These are phyloP conservation scores for Solanum clarkiae DNA, from an alignment of 257 asterid genomes.

Conservation along the genomic window DNA sequence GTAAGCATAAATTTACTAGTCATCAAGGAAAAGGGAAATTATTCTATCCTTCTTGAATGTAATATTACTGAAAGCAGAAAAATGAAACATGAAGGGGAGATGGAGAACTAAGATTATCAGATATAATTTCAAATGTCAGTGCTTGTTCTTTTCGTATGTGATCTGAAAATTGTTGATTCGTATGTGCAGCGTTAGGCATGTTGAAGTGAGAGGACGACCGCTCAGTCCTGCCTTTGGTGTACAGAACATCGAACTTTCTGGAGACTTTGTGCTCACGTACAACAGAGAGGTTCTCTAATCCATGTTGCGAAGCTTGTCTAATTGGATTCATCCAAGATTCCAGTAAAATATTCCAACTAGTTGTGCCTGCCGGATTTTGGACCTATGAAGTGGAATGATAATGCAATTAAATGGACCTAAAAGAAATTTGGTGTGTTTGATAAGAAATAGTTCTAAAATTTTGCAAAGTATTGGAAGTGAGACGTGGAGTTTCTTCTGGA, in stretches of 20 bases:
- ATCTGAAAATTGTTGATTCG: not conserved
- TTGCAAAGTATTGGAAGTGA: not conserved
- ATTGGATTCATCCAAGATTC: not conserved
- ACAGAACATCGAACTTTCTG: constrained; percentile 24
- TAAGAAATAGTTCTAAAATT: not conserved
- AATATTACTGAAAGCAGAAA: not conserved
- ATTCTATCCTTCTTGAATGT: not conserved
- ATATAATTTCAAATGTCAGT: not conserved
- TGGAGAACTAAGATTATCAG: not conserved
- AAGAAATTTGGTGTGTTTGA: not conserved
- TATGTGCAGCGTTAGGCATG: constrained; percentile 49
- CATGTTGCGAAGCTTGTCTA: constrained; percentile 15
- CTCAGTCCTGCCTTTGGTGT: constrained; percentile 47
- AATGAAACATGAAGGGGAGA: not conserved
- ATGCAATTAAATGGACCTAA: not conserved
- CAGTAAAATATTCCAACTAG: not conserved
- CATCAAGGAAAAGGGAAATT: not conserved
- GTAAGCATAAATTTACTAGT: not conserved
- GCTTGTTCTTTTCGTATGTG: not conserved
- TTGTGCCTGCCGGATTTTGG: constrained; percentile 5
- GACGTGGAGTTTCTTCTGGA: not conserved
- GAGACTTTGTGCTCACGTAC: constrained; percentile 31
- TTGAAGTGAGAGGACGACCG: constrained; percentile 50
- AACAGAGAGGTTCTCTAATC: constrained; percentile 14
- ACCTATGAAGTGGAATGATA: not conserved